phyloP scores from a whole-genome alignment of 1,284 basidiomycete genomes.

The Ceratobasidium sp. region DNA sequence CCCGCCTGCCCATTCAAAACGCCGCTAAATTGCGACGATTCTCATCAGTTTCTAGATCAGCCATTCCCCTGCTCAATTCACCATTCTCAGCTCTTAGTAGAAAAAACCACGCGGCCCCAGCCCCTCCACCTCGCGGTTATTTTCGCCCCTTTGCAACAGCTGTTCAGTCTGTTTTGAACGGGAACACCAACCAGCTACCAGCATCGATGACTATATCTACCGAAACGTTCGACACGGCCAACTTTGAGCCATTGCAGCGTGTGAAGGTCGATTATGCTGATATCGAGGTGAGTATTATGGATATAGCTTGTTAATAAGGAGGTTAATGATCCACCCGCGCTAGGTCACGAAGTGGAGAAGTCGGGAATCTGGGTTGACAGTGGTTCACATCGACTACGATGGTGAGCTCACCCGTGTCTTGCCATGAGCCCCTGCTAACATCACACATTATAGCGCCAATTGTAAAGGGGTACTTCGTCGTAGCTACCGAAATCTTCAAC shows the following conservation, averaged over 20 bases:
- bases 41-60: conserved; percentile 24
- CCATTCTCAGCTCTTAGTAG: not conserved
- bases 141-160: conserved; percentile 33
- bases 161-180: conserved; percentile 22
- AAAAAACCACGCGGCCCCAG: not conserved
- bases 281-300: conserved; percentile 60
- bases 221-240: conserved; percentile 56
- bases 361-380: conserved; percentile 79
- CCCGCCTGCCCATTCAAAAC: conserved; percentile 35
- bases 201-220: conserved; percentile 30
- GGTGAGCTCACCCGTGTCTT: conserved; percentile 62
- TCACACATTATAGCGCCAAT: conserved; percentile 73
- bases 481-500: conserved; percentile 95
- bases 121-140: conserved; percentile 2
- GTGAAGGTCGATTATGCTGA: conserved; percentile 82
- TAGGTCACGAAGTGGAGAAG: conserved; percentile 87
- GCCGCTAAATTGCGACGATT: conserved; percentile 30
- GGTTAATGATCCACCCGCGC: not conserved
- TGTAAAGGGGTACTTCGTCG: conserved; percentile 93
- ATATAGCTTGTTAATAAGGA: not conserved
- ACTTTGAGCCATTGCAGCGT: conserved; percentile 83
- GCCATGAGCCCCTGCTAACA: conserved; percentile 44
- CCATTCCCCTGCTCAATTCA: not conserved
- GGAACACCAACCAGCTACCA: not conserved
- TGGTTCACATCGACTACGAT: conserved; percentile 87